Evolutionary conservation across 139 green algal species (phyloP), one percentile per base, ranked within the genome.

Genomic region (Astrephomene gubernaculifera): DNA sequence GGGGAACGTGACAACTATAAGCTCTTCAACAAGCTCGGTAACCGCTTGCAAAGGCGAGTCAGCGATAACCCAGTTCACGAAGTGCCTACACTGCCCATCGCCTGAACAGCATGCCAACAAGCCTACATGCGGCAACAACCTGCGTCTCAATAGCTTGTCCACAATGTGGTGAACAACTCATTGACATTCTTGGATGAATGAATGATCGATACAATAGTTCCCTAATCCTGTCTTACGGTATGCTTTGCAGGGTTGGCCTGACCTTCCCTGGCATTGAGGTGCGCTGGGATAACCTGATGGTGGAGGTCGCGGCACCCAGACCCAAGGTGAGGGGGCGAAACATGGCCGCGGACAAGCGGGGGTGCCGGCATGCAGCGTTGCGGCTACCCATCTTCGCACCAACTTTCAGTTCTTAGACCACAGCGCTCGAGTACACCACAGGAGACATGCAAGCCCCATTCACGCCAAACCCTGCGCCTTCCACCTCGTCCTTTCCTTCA

Each of bases 211-310:
- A 57, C 49, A 17, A 12, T 25, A 57, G 12, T 12, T 25, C 49
- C 49, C 49, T 65, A 19, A 19, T 24, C 21, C 14, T n/a, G 5
- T 24, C 14, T 65, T 24, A 65, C 14, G 12, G 21, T 24, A 24
- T n/a, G 21, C 57, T 5, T n/a, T n/a, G 4, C n/a, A 76, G 79
- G 25, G 79, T 86, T 2, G 65, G 65, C 4, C 67, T 86, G 0
- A 41, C 36, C 39, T 43, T 86, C 9, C 79, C 79, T 9, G 79
- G 65, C 7, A 27, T 86, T 4, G 65, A 86, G 79, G 45, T 86
- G 12, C 64, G 79, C 6, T 86, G 64, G 64, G 27, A 78, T 4
- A 39, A 78, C 79, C 79, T 86, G 45, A 0, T 29, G 31, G 79
- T 63, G 33, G 79, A 86, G 79, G 65, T 69, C 19, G 33, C 29